Evolutionary conservation across 768 basidiomycete genomes (phyloP), one percentile per base, ranked within the genome.

Genomic region (Pholiota microspora): DNA sequence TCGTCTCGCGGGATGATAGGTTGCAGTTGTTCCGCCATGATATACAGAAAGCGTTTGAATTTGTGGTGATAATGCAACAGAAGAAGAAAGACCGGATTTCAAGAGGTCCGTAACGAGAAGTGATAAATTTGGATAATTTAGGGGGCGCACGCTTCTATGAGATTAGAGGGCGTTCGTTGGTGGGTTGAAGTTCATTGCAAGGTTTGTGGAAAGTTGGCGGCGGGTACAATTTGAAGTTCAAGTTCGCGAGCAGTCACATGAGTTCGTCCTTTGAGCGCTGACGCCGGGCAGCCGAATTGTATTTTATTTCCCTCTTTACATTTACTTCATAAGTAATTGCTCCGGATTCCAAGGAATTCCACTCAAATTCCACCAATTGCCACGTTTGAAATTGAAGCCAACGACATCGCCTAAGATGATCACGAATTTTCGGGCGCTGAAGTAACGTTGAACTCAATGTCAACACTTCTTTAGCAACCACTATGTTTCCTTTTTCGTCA

Each of bases 1-100:
- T 74, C 71, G 40, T 69, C 71, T 24, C 74, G 71, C 34, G 74
- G 73, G 46, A 74, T 72, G 55, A 76, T 75, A 45, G 74, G 74
- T 49, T 73, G 76, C 38, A 76, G 63, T 61, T n/a, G n/a, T n/a
- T 77, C 74, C 40, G 76, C 58, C 66, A 66, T 67, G 40, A 21
- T 42, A 42, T 42, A 23, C 23, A 7, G 40, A 31, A 12, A 6
- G 7, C 12, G 23, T 42, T 23, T 23, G 40, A 23, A 15, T n/a
- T 16, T 15, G 35, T n/a, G n/a, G n/a, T 31, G 40, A 42, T 42
- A 16, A 23, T 23, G 38, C 6, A 23, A 42, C 16, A 2, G 40
- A 42, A 16, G 16, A 42, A 7, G 21, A 18, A 23, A 40, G 2
- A 16, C 12, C 4, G 10, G 34, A n/a, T n/a, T 36, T 7, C 6